Percentiles rank a stretch among this genome's conserved stretches.
These are phyloP conservation scores for Scortechinia acanthostroma DNA, from an alignment of 2,329 filamentous ascomycete species.

Conservation along the genomic window DNA sequence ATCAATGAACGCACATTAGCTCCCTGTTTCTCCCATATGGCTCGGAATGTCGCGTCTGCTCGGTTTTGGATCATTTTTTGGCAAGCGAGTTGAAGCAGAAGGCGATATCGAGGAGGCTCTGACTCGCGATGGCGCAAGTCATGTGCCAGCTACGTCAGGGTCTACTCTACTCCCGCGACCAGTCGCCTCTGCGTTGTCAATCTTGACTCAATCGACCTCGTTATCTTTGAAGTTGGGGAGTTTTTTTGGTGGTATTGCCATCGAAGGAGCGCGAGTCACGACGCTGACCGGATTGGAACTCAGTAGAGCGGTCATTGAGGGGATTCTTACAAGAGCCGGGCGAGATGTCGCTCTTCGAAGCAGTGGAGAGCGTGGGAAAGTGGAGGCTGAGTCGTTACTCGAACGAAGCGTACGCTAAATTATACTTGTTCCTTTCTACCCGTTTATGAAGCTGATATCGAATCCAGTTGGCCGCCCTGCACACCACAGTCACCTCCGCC, in stretches of 20 bases:
- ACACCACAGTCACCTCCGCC: not conserved
- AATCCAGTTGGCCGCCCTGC: constrained; percentile 2
- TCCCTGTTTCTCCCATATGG: too few species aligned
- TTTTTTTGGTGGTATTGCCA: constrained; percentile 21
- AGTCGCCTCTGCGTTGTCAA: constrained; percentile 11
- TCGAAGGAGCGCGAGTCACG: constrained; percentile 23
- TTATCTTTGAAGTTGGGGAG: constrained; percentile 21
- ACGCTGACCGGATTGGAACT: constrained; percentile 25
- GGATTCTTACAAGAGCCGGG: constrained; percentile 22
- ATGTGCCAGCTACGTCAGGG: constrained; percentile 7
- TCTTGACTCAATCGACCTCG: constrained; percentile 6
- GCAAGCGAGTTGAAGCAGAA: not conserved
- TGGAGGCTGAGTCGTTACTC: constrained; percentile 30
- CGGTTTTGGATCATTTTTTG: not conserved
- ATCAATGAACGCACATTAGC: too few species aligned
- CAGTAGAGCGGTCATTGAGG: constrained; percentile 23
- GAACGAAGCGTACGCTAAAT: constrained; percentile 29
- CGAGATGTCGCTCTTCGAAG: constrained; percentile 18
- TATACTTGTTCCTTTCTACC: not conserved
- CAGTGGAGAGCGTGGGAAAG: constrained; percentile 23
- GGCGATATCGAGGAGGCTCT: not conserved
- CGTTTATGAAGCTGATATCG: constrained; percentile 3
- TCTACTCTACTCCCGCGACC: constrained; percentile 11
- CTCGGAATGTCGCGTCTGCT: too few species aligned
- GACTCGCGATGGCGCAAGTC: not conserved